Conservation (phyloP, 495 filamentous ascomycete genomes). For the Amniculicola lignicola region DNA sequence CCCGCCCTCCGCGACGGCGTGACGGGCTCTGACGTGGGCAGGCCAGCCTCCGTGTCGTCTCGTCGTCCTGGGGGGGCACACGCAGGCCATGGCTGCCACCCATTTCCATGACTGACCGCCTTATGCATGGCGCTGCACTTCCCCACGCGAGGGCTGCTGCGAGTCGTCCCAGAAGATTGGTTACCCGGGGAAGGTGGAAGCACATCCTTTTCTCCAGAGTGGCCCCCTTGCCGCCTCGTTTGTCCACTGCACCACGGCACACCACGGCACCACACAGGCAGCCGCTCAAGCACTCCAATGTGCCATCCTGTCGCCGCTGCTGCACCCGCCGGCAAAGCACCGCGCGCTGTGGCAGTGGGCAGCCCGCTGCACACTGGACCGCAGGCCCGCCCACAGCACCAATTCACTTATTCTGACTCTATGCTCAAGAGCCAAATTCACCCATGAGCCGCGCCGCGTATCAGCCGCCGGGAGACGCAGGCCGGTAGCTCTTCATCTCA, state of each 20-base stretch:
- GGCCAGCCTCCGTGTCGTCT: constrained; percentile 2
- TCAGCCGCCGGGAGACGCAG: not conserved
- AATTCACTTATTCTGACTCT: too few species aligned
- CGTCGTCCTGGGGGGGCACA: constrained; percentile 3
- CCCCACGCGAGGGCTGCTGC: constrained; percentile 29
- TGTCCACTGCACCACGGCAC: not conserved
- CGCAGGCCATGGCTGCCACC: not conserved
- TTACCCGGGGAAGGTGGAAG: constrained; percentile 20
- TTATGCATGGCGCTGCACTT: constrained; percentile 27
- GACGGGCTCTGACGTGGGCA: constrained; percentile 16
- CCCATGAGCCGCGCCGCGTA: constrained; percentile 9
- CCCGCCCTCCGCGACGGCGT: not conserved
- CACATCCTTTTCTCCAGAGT: constrained; percentile 6
- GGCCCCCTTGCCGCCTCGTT: constrained; percentile 21
- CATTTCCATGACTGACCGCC: constrained; percentile 23
- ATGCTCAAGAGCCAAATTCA: too few species aligned
- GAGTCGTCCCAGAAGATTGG: constrained; percentile 27
- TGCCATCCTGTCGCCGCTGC: constrained; percentile 4
- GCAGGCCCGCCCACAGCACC: constrained; percentile 13
- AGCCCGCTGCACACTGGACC: constrained; percentile 4
- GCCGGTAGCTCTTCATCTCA: not conserved
- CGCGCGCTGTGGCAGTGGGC: too few species aligned
- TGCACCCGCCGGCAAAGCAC: constrained; percentile 17
- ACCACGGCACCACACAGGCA: not conserved
- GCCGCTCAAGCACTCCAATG: constrained; percentile 3